Conservation (phyloP, 192 early-diverging fungal species). For the Linnemannia hyalina region DNA sequence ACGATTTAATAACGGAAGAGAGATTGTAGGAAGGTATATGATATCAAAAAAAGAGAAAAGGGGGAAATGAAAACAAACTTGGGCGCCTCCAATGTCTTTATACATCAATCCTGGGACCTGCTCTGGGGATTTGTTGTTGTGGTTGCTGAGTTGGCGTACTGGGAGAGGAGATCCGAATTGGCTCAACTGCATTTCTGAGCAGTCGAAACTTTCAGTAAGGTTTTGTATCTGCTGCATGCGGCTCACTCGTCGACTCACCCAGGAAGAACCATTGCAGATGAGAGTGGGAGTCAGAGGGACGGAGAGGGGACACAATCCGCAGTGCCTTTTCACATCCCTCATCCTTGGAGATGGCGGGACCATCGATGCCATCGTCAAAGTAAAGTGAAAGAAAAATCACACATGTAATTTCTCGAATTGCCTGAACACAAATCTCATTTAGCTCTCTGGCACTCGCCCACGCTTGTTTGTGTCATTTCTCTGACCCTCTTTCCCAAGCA, state of each 20-base stretch:
- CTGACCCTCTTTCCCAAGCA: too few relatives aligned
- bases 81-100: neutral
- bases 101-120: neutral
- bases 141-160: too few relatives aligned
- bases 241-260: neutral
- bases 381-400: neutral
- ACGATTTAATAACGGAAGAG: neutral
- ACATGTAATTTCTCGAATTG: too few relatives aligned
- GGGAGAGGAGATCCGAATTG: neutral
- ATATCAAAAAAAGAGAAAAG: neutral
- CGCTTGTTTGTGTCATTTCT: too few relatives aligned
- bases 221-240: neutral
- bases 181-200: neutral
- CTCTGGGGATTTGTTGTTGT: too few relatives aligned
- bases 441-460: too few relatives aligned
- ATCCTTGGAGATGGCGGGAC: neutral
- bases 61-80: neutral
- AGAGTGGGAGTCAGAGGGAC: neutral
- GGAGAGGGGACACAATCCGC: neutral
- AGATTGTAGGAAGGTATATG: neutral
- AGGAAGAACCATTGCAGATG: too few relatives aligned
- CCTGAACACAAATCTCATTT: too few relatives aligned
- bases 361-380: neutral
- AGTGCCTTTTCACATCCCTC: neutral
- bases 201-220: neutral